A percentile compares a stretch with the other conserved stretches of the same genome.
Evolutionary conservation across 257 asterid genomes (phyloP).

Genomic region (Solanum tarapatanum): DNA sequence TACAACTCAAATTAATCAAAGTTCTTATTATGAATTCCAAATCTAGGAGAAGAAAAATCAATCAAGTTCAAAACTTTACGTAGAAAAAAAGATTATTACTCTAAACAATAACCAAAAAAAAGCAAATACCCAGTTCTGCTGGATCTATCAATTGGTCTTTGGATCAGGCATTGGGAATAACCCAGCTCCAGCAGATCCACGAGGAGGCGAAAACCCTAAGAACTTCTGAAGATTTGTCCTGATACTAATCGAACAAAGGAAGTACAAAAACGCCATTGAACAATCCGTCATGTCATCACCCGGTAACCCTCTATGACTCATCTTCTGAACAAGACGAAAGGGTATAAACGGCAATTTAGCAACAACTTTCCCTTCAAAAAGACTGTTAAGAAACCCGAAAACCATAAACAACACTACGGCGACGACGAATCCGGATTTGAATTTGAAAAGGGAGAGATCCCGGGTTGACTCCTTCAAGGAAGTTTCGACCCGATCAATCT

Average conservation of each 20-base stretch:
- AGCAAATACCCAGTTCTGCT: background rate
- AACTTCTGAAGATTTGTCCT: constrained; percentile 94
- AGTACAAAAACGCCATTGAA: constrained; percentile 87
- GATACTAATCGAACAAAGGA: constrained; percentile 82
- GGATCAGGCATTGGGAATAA: constrained; percentile 87
- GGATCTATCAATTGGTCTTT: constrained; percentile 37
- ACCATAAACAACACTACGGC: constrained; percentile 82
- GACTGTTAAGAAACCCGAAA: constrained; percentile 66
- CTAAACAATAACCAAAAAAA: background rate
- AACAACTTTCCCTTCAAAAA: constrained; percentile 78
- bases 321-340: constrained; percentile 73
- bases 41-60: background rate
- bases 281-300: constrained; percentile 98
- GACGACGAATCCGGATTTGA: constrained; percentile 90
- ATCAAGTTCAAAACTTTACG: background rate
- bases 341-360: constrained; percentile 92
- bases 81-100: background rate
- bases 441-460: constrained; percentile 77
- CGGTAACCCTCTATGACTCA: constrained; percentile 87
- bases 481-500: constrained; percentile 81
- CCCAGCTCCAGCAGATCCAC: constrained; percentile 91
- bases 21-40: background rate
- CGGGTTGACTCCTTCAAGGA: constrained; percentile 86
- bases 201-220: constrained; percentile 89
- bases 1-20: background rate